Percentiles rank a stretch among this genome's conserved stretches.
Evolutionary conservation across 2,329 filamentous ascomycete genomes (phyloP).

Genomic region (Aureobasidium sp.): DNA sequence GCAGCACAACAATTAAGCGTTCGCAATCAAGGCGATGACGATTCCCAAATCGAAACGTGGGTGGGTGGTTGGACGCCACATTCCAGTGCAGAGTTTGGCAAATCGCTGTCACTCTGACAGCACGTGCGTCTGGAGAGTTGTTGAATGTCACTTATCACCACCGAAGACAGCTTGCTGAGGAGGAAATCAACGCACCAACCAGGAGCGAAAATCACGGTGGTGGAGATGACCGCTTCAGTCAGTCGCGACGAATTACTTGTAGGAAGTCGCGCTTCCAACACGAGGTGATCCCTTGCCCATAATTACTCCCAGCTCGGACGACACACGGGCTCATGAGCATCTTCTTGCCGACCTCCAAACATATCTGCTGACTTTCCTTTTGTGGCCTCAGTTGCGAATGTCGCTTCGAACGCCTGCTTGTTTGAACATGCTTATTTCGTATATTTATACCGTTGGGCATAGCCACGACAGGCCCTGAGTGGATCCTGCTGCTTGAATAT

Average conservation of each 20-base stretch:
- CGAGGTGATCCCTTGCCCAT: neutral
- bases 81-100: neutral
- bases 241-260: neutral
- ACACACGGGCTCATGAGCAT: neutral
- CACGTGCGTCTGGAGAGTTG: neutral
- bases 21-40: neutral
- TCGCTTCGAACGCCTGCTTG: neutral
- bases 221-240: neutral
- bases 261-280: neutral
- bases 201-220: neutral
- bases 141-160: neutral
- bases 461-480: neutral
- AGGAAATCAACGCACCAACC: neutral
- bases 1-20: neutral
- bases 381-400: neutral
- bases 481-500: neutral
- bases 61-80: neutral
- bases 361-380: neutral
- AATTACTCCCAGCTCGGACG: neutral
- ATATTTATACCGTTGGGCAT: neutral
- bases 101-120: neutral
- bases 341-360: neutral
- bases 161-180: neutral
- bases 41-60: neutral
- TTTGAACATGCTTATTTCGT: neutral